Evolutionary conservation across 306 rosid species (phyloP), one percentile per base, ranked within the genome.

Genomic region (Coriaria nepalensis): DNA sequence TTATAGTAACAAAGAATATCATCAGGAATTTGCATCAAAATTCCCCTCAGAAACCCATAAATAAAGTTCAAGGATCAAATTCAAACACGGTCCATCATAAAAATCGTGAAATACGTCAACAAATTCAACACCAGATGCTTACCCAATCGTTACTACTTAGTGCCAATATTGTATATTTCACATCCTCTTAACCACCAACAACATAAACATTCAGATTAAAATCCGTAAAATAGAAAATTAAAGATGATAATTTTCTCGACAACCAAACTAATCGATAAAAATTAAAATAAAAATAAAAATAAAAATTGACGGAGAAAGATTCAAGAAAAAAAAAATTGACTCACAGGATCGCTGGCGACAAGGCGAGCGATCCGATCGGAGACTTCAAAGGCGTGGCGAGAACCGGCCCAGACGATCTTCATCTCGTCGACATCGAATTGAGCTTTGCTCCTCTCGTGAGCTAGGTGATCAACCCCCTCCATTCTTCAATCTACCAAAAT

Each of bases 321-420:
- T 49, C 13, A 6, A 45, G 0, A 20, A 63, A 41, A 50, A 13
- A 33, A 32, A 29, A 11, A 34, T n/a, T n/a, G n/a, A 45, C 37
- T 64, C 6, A 88, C 97, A 71, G 95, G 97, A 71, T 88, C 97
- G 57, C 72, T 65, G 46, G 98, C 94, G 45, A 90, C 95, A 13
- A 82, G 75, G 52, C 78, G 82, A 71, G 92, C 47, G 49, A 90
- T 90, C 38, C 95, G 70, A 56, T 90, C 94, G 52, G 93, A 75
- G 40, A 90, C 68, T 9, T 85, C 73, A 9, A 73, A 65, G 2
- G 60, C 68, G 5, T 82, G 67, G 60, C 66, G 94, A 47, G 93
- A 85, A 62, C 94, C 87, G 0, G 85, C 87, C 98, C 95, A 90
- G 33, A 85, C 78, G 72, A 90, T 63, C 65, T 85, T 90, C 94